Base-by-base conservation (phyloP, 2,329 filamentous ascomycete species). In the Pestalotiopsis sp. region DNA sequence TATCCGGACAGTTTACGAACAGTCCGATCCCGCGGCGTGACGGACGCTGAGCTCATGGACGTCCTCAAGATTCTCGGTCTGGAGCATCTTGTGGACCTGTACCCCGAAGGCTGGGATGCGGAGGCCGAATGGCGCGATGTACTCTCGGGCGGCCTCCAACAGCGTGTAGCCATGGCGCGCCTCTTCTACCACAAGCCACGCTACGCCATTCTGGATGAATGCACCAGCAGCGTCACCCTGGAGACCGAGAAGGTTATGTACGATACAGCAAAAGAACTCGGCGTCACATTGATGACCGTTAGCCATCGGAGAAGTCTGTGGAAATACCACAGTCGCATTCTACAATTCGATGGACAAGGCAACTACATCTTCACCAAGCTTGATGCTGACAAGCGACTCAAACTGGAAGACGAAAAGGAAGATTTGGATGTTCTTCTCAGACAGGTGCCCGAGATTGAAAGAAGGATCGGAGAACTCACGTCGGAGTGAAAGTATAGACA, bases 101-200 rank as follows among this genome's bases (percentile, higher is more conserved):
- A 93, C 68, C 89, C 89, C 17, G 85, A 87, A 69, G 94, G 93
- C 27, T 97, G 95, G 91, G 95, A 98, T 77, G 92, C 93, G 6
- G 94, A 98, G 81, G 94, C 95, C 66, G 95, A 98, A 83, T 99
- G 96, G 96, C 92, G 94, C 62, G 95, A 98, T 74, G 93, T 97
- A 0, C 87, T 99, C 36, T 97, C 93, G 0, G 94, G 93, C 13
- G 96, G 96, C 6, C 86, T 98, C 23, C 96, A 99, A 82, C 96
- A 99, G 83, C 92, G 96, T 66, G 93, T 99, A 25, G 96, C 96
- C 70, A 98, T 98, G 93, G 96, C 96, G 0, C 88, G 96, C 0
- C 87, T 97, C 20, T 98, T 98, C 81, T 98, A 98, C 81, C 95
- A 98, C 81, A 87, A 90, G 11, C 95, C 95, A 0, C 91, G 92